Base-by-base conservation (phyloP, 306 rosid genomes). In the Mimosa pudica region DNA sequence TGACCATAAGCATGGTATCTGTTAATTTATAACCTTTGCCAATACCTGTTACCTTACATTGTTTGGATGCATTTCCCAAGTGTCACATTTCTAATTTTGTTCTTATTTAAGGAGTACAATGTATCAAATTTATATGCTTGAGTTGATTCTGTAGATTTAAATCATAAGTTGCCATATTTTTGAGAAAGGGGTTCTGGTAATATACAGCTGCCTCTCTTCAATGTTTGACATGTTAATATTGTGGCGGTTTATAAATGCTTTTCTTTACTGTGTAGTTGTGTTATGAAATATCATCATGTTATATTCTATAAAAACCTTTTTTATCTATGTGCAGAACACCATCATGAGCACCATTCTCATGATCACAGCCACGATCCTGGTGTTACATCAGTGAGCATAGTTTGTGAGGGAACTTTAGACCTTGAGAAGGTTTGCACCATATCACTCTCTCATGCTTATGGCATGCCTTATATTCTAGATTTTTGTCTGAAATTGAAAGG, bases 321-420 rank as follows among this genome's bases (percentile, higher is more conserved):
- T 81, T 68, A 10, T 83, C 33, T 35, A 51, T 80, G 55, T 88
- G 82, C 96, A 93, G 98, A 83, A 4, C 90, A 92, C 81, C 89
- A 89, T 81, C 81, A 87, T 41, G 88, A 60, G 57, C 91, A 90
- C 84, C 97, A 89, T 77, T 76, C 92, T 73, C 98, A 91, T 75
- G 97, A 91, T 83, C 99, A 95, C 70, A 89, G 24, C 51, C 99
- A 95, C 48, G 99, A 95, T 74, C 99, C 98, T 48, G 98, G 99
- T 70, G 94, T 95, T 74, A 89, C 98, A 36, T 95, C 98, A 5
- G 93, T 95, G 80, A 93, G 98, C 85, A 90, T 92, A 71, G 98
- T 95, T 84, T 93, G 99, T 82, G 99, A 93, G 85, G 99, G 99
- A 79, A 91, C 77, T 92, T 83, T 95, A 82, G 99, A 95, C 79